phyloP scores from a whole-genome alignment of 2,329 filamentous ascomycete species.

The Penicillium sp. region DNA sequence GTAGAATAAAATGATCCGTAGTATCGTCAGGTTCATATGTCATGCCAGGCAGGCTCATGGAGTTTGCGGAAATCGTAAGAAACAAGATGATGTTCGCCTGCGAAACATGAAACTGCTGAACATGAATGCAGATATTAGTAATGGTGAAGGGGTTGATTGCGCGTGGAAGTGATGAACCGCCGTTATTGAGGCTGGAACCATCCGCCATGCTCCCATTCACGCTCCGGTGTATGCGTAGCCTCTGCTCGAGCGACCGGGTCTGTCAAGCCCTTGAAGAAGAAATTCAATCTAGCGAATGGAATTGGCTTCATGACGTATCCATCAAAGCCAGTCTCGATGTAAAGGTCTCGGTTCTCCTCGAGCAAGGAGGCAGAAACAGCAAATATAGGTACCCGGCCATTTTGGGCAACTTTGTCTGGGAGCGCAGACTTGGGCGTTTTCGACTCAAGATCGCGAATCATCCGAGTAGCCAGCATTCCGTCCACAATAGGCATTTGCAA shows the following conservation, averaged over 20 bases:
- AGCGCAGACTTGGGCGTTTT: conserved; percentile 53
- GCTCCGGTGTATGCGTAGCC: conserved; percentile 67
- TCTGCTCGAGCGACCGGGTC: conserved; percentile 59
- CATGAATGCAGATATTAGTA: neutral
- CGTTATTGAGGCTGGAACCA: conserved; percentile 63
- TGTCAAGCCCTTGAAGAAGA: conserved; percentile 69
- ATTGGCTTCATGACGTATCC: conserved; percentile 91
- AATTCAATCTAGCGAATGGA: conserved; percentile 72
- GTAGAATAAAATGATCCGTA: conserved; percentile 1
- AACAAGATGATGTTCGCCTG: neutral
- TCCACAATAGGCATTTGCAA: conserved; percentile 99
- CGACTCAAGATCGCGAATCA: conserved; percentile 75
- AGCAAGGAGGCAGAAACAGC: conserved; percentile 83
- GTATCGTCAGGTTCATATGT: conserved; percentile 3
- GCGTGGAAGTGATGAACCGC: neutral
- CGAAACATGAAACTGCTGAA: neutral
- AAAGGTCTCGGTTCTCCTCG: conserved; percentile 68
- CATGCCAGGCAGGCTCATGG: neutral
- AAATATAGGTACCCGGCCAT: conserved; percentile 76
- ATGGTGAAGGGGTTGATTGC: neutral
- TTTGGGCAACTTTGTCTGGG: conserved; percentile 60
- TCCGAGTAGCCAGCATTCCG: conserved; percentile 79
- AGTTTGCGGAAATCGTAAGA: neutral
- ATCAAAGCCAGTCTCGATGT: conserved; percentile 79
- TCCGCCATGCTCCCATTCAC: conserved; percentile 81